These are phyloP conservation scores for Patellifolia procumbens DNA, from an alignment of 179 eudicot species.

Conservation along the genomic window DNA sequence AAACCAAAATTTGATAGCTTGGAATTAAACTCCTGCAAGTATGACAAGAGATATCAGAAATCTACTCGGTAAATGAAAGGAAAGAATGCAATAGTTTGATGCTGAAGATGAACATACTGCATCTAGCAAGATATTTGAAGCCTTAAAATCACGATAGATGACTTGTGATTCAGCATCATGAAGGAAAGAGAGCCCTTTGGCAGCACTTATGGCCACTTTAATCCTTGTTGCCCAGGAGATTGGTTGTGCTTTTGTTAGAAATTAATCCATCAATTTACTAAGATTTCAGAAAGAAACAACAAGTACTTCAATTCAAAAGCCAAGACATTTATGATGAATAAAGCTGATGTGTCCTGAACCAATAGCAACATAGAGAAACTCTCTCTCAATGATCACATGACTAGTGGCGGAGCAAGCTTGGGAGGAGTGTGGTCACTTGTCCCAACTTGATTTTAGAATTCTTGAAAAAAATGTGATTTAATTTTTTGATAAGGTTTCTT, in stretches of 20 bases:
- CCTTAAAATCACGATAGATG: conserved; percentile 92
- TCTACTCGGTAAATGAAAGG: neutral
- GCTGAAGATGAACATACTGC: conserved; percentile 46
- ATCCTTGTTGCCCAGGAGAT: conserved; percentile 83
- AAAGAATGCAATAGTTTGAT: neutral
- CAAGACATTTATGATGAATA: no score
- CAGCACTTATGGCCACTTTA: conserved; percentile 93
- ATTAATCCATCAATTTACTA: neutral
- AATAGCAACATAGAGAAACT: neutral
- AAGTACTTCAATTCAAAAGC: neutral
- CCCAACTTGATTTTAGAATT: no score
- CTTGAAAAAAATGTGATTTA: no score
- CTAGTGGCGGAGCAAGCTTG: neutral
- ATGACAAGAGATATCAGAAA: conserved; percentile 16
- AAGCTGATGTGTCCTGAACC: neutral
- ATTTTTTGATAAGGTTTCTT: no score
- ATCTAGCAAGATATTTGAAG: conserved; percentile 87
- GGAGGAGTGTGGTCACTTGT: no score
- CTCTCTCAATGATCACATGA: neutral
- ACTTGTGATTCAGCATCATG: conserved; percentile 82
- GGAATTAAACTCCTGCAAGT: conserved; percentile 75
- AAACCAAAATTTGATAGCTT: conserved; percentile 92
- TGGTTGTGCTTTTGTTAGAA: conserved; percentile 72
- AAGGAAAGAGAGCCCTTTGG: conserved; percentile 80
- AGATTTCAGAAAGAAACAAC: neutral